Evolutionary conservation across 2,329 filamentous ascomycete species (phyloP).

Genomic region (Pseudocercospora macadamiae): DNA sequence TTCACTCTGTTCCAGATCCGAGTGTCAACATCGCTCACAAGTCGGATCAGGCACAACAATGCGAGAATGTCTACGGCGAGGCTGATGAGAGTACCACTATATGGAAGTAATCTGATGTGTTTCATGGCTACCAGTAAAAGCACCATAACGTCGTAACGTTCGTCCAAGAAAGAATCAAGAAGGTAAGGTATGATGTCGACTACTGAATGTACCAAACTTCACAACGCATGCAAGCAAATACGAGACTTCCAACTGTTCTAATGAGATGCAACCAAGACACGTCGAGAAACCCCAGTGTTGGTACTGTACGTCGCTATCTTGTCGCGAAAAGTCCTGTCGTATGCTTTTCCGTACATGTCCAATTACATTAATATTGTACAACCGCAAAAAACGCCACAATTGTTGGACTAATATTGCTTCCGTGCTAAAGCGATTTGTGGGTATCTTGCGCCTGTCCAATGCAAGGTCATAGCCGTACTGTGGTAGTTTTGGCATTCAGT

Average conservation of each 20-base stretch:
- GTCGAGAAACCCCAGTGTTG: background rate
- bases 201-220: background rate
- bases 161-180: background rate
- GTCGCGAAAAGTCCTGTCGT: background rate
- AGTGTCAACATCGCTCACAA: background rate
- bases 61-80: too few species aligned
- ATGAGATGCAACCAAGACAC: background rate
- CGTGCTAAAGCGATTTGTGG: slow-evolving; percentile 6
- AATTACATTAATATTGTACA: slow-evolving; percentile 9
- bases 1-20: background rate
- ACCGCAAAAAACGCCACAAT: slow-evolving; percentile 2
- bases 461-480: slow-evolving; percentile 23
- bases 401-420: background rate
- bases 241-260: background rate
- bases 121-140: too few species aligned
- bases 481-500: slow-evolving; percentile 8
- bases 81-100: background rate
- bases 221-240: background rate
- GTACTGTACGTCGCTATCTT: slow-evolving; percentile 9
- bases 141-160: background rate
- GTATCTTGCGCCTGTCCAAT: slow-evolving; percentile 22
- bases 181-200: background rate
- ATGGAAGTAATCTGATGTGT: background rate
- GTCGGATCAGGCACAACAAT: background rate
- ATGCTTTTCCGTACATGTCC: background rate